Conservation (phyloP, 2,329 filamentous ascomycete genomes). For the Colletotrichum sp. region DNA sequence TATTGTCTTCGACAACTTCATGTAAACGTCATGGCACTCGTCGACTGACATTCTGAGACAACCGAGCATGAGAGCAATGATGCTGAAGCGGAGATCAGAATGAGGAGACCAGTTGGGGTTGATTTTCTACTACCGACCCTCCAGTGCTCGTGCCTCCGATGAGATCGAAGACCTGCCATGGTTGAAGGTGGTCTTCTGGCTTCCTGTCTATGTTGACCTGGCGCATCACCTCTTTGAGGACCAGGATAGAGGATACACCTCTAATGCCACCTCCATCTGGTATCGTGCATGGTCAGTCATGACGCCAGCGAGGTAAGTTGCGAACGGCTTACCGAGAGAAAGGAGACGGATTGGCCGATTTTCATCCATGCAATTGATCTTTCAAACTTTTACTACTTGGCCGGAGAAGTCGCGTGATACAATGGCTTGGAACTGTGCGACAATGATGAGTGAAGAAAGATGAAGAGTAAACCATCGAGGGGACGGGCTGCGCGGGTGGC, state of each 20-base stretch:
- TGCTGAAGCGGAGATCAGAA: background rate
- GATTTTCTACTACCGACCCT: background rate
- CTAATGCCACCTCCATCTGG: slow-evolving; percentile 20
- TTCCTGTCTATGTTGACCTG: slow-evolving; percentile 5
- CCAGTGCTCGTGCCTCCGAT: slow-evolving; percentile 22
- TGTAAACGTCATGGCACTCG: slow-evolving; percentile 24
- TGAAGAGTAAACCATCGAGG: background rate
- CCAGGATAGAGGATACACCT: slow-evolving; percentile 13
- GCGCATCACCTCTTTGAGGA: slow-evolving; percentile 20
- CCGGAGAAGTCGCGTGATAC: rapidly evolving
- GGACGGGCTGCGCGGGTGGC: background rate
- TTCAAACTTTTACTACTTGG: background rate
- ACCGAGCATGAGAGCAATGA: slow-evolving; percentile 28
- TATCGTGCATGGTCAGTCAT: background rate
- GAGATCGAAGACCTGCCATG: slow-evolving; percentile 24
- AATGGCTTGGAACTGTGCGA: rapidly evolving
- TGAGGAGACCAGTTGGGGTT: rapidly evolving
- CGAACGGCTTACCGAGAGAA: background rate
- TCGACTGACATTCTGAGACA: slow-evolving; percentile 25
- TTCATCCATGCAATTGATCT: background rate
- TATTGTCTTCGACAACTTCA: slow-evolving; percentile 22
- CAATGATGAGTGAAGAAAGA: background rate
- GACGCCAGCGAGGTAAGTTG: rapidly evolving
- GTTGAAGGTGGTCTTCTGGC: slow-evolving; percentile 1
- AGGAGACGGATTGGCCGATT: slow-evolving; percentile 3